Evolutionary conservation across 2,329 filamentous ascomycete genomes (phyloP).

Genomic region (Fusarium nanum): DNA sequence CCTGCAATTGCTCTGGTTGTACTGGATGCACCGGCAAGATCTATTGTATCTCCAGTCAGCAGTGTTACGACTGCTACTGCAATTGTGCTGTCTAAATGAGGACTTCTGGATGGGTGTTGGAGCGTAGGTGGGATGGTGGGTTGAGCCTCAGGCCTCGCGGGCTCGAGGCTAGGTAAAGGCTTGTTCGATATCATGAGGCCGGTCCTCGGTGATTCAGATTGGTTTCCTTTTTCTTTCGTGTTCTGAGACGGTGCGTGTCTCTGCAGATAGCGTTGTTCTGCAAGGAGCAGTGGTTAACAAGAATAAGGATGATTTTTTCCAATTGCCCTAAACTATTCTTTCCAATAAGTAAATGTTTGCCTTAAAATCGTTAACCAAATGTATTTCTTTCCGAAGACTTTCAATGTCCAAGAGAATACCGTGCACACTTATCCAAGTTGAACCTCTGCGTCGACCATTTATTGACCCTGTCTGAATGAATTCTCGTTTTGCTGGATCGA

Average conservation of each 20-base stretch:
- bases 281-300: not conserved
- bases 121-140: no score
- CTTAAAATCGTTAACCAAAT: no score
- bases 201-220: no score
- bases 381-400: not conserved
- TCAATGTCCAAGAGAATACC: not conserved
- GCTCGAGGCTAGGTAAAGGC: not conserved
- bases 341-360: not conserved
- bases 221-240: not conserved
- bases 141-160: not conserved
- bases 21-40: not conserved
- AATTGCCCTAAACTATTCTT: not conserved
- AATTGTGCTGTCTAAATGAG: not conserved
- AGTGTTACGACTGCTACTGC: slow-evolving; percentile 14
- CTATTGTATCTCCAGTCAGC: slow-evolving; percentile 7
- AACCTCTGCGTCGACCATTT: no score
- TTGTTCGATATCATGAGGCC: not conserved
- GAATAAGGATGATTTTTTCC: not conserved
- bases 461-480: no score
- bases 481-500: no score
- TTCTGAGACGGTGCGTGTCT: no score
- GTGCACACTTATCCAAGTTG: no score
- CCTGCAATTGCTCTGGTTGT: not conserved
- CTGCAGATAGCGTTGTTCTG: not conserved
- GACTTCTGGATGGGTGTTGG: no score